phyloP scores from a whole-genome alignment of 768 basidiomycete genomes.

The Agrocybe praecox region DNA sequence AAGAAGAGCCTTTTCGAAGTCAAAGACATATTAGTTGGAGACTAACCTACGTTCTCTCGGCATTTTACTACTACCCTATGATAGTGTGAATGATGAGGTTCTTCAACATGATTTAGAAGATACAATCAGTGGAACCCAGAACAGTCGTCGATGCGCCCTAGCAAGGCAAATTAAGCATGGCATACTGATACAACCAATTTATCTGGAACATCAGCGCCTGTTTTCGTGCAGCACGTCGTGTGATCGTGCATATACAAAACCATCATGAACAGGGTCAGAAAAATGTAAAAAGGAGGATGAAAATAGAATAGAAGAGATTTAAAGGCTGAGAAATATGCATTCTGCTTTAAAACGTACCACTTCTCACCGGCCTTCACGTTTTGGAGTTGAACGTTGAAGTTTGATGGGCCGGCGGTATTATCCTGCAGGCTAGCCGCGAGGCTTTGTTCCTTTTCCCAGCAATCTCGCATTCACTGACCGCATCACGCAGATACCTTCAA shows the following conservation, averaged over 20 bases:
- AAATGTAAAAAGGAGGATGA: slow-evolving; percentile 12
- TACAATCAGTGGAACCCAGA: slow-evolving; percentile 86
- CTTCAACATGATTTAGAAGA: slow-evolving; percentile 32
- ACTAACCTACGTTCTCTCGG: slow-evolving; percentile 89
- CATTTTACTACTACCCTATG: slow-evolving; percentile 84
- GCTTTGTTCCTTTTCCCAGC: no score
- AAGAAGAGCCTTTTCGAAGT: slow-evolving; percentile 74
- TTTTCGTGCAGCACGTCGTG: slow-evolving; percentile 82
- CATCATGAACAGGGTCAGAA: slow-evolving; percentile 29
- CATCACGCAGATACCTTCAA: no score
- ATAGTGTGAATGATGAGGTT: slow-evolving; percentile 2
- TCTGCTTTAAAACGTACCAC: not conserved
- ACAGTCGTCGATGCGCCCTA: slow-evolving; percentile 91
- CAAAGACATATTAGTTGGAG: slow-evolving; percentile 87
- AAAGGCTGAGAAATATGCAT: slow-evolving; percentile 13
- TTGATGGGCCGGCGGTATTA: no score
- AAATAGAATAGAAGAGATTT: slow-evolving; percentile 1
- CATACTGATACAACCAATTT: slow-evolving; percentile 87
- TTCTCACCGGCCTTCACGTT: no score
- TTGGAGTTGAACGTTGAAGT: no score
- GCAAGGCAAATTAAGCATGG: no score
- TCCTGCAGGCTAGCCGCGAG: no score
- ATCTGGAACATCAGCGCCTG: slow-evolving; percentile 83
- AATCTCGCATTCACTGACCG: no score
- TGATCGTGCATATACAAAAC: slow-evolving; percentile 87